Base-by-base conservation (phyloP, 768 basidiomycete genomes). In the Boletus vinaceobasis region DNA sequence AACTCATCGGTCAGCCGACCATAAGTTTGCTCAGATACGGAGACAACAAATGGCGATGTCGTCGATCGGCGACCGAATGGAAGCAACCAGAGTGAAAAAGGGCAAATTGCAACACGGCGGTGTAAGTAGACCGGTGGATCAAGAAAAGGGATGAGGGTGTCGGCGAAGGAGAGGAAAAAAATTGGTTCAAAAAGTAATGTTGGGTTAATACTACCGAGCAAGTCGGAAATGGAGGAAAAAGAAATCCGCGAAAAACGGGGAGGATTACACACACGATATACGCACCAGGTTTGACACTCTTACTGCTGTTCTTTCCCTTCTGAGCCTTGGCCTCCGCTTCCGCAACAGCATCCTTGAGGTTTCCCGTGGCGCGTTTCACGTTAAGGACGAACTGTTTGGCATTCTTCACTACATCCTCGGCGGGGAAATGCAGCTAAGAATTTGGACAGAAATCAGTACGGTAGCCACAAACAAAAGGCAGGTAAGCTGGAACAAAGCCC, bases 331-430 rank as follows among this genome's bases (percentile, higher is more conserved):
- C 79, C 75, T 69, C 67, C 5, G 66, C 64, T 38, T 69, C 68
- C n/a, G 64, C 59, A 36, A 70, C 61, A 11, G 61, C 68, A 63
- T 85, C 82, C 59, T 80, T 81, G 52, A 80, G 70, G 61, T 90
- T 85, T 37, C 88, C 88, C 2, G 88, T 90, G 0, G 81, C 89
- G 42, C 78, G 79, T 67, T 86, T 91, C 40, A 93, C 87, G 19
- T 85, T 81, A 17, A 75, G 72, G 57, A 95, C 70, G 66, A 97
- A 91, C 53, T 87, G 80, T 32, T 83, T 84, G 55, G 90, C 76
- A 66, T 98, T 97, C 60, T 78, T 86, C 38, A 85, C 77, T 33
- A 96, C 82, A 53, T 94, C 89, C 27, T 86, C 81, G 7, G 84
- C 63, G 0, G 90, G 79, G 63, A 90, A 95, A 56, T 85, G 69